Base-by-base conservation (phyloP, 768 basidiomycete genomes). In the Leccinum fibrillosum region DNA sequence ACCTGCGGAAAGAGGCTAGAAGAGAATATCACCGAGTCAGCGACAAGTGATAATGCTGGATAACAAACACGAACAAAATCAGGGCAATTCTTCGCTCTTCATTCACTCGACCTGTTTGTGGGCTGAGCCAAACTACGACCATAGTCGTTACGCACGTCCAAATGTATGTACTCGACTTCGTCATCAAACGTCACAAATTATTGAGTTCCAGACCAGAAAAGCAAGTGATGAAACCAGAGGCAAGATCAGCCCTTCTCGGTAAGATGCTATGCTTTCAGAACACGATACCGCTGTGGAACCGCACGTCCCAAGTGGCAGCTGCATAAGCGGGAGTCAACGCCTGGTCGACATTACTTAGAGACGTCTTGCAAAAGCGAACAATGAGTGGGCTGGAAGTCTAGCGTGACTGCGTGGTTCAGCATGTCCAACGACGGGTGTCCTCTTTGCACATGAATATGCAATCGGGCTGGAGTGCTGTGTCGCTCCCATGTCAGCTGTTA, bases 121-220 rank as follows among this genome's bases (percentile, higher is more conserved):
- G 39, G n/a, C n/a, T 19, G n/a, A 42, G 39, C 39, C 39, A 42
- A 11, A 42, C 19, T 5, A 42, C 10, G n/a, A 47, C 44, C 44
- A 45, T n/a, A 19, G 2, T 45, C 13, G 21, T 9, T n/a, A 56
- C 50, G 50, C 32, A 51, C 50, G 32, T 49, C 70, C 61, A 68
- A 32, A 72, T 57, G 15, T 55, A 70, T 32, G 11, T 12, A 32
- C 1, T 54, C 30, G 26, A 62, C 54, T 50, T 67, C 66, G 17
- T 67, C 49, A 19, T 59, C 62, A 1, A 69, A 28, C 12, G 61
- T 65, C 17, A 60, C 6, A 7, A 28, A 28, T 9, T 28, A 68
- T 5, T 9, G 39, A 49, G 30, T 52, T 23, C 63, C 66, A 66
- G 28, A 60, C 35, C 12, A 66, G 30, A 49, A 66, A 12, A 3